phyloP scores from a whole-genome alignment of 2,329 filamentous ascomycete species.

The Sporothrix inflata region DNA sequence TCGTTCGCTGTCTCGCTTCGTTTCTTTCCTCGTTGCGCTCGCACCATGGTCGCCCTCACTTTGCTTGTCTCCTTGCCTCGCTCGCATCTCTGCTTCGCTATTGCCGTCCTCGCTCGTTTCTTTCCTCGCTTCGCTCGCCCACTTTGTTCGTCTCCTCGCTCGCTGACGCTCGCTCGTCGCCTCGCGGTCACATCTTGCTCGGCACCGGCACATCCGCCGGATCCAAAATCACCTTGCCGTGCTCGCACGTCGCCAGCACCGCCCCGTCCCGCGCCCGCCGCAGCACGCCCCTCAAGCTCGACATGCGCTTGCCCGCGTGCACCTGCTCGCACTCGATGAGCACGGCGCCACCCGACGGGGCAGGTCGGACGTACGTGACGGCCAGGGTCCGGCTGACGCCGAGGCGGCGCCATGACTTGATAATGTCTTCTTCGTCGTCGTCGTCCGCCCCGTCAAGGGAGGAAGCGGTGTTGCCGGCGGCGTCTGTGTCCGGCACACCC shows the following conservation, averaged over 20 bases:
- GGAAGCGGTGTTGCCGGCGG: not conserved
- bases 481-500: conserved; percentile 51
- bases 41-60: too few species aligned
- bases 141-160: not conserved
- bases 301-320: conserved; percentile 59
- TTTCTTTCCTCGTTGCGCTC: not conserved
- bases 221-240: conserved; percentile 67
- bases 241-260: conserved; percentile 62
- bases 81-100: not conserved
- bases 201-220: conserved; percentile 35
- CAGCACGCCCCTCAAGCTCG: conserved; percentile 58
- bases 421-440: not conserved
- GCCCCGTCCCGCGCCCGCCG: conserved; percentile 55
- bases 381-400: conserved; percentile 69
- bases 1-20: not conserved
- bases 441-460: not conserved
- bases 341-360: conserved; percentile 54
- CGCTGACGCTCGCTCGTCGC: not conserved
- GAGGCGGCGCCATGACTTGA: conserved; percentile 54
- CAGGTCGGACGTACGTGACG: conserved; percentile 68
- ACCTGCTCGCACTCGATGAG: conserved; percentile 61
- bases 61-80: not conserved
- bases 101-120: not conserved
- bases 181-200: not conserved
- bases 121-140: not conserved